Base-by-base conservation (phyloP, 345 rosid genomes). In the Microcos paniculata region DNA sequence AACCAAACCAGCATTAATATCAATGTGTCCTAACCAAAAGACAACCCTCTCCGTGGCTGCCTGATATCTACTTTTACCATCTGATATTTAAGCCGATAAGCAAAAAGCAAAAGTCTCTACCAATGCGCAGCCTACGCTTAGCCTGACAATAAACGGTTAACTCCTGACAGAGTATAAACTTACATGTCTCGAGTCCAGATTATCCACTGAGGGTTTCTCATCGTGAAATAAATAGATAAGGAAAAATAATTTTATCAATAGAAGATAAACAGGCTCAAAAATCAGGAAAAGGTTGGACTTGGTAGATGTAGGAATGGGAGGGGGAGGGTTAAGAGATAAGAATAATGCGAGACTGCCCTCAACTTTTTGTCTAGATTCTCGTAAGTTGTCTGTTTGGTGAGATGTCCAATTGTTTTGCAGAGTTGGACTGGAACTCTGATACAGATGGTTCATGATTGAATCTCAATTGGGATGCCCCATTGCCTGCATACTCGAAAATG, bases 261-360 rank as follows among this genome's bases (percentile, higher is more conserved):
- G 51, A 65, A 66, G 56, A 66, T 28, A 62, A 51, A 66, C 21
- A 42, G 8, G 9, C 30, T 35, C 31, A 48, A 74, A 21, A 24
- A 21, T 38, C 11, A 18, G 2, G 21, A 38, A 48, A 76, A 65
- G 42, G 61, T 30, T 33, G 21, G 33, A 33, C 43, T 24, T 46
- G 66, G 51, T 14, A 23, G 63, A 62, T 62, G 48, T 21, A 76
- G 62, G 62, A 52, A 69, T 52, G 64, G 61, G 63, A 40, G 76
- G 42, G 53, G 75, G 45, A 43, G 59, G 57, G 40, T 31, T 24
- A 71, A 16, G 73, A 77, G 73, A 77, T 43, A 68, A 79, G 66
- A 53, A 75, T 76, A 79, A 84, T 75, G 83, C 69, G 80, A 42
- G 56, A 28, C 33, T 65, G 80, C 72, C 72, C 82, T 43, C 16